Conservation (phyloP, 257 asterid species). For the Galeopsis tetrahit region DNA sequence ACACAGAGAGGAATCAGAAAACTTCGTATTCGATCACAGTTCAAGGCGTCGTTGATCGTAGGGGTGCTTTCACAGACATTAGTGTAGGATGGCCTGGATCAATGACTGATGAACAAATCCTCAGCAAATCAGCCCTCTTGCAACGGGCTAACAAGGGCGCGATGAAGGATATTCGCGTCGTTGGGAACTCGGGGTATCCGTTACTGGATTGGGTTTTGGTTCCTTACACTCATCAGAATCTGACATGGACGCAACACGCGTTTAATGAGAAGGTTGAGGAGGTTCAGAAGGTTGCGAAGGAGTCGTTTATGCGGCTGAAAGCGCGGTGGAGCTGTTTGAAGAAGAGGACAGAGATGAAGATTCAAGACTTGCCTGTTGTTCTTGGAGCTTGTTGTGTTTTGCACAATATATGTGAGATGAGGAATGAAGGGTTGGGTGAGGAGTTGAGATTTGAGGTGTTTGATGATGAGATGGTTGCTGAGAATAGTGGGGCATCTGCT, state of each 20-base stretch:
- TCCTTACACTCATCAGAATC: constrained; percentile 49
- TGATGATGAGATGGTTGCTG: constrained; percentile 44
- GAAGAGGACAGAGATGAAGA: constrained; percentile 60
- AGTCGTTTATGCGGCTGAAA: constrained; percentile 49
- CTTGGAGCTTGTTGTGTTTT: constrained; percentile 57
- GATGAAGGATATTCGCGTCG: constrained; percentile 38
- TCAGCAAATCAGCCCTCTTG: constrained; percentile 46
- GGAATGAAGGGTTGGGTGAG: constrained; percentile 39
- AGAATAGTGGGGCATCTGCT: constrained; percentile 39
- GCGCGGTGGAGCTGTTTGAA: constrained; percentile 52
- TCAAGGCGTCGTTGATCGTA: constrained; percentile 54
- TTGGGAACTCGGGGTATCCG: constrained; percentile 42
- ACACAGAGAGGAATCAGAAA: constrained; percentile 50
- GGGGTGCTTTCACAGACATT: constrained; percentile 46
- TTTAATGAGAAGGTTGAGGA: constrained; percentile 48
- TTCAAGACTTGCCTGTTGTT: constrained; percentile 56
- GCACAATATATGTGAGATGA: constrained; percentile 54
- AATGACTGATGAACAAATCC: constrained; percentile 47
- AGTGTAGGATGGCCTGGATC: constrained; percentile 58
- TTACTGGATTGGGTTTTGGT: constrained; percentile 51
- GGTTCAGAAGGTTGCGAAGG: constrained; percentile 47
- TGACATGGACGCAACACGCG: constrained; percentile 54
- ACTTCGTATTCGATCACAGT: constrained; percentile 51
- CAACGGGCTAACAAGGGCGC: constrained; percentile 44
- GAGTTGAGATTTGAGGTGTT: constrained; percentile 38